Evolutionary conservation across 148 eudicot species (phyloP).

Genomic region (Vaccinium myrtillus): DNA sequence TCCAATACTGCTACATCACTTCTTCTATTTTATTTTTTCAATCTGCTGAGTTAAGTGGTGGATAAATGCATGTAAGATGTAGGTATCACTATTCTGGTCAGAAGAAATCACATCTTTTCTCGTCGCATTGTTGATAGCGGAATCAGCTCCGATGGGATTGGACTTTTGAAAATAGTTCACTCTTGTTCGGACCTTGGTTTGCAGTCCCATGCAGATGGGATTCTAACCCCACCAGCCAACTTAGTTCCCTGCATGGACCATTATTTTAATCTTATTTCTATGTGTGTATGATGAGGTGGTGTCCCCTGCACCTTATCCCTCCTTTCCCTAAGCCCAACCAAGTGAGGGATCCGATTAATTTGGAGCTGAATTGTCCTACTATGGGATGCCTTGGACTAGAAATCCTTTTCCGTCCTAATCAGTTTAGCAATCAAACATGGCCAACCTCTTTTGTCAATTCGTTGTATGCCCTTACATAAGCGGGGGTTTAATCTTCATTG

Average conservation of each 20-base stretch:
- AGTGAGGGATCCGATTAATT: background rate
- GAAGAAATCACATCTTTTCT: background rate
- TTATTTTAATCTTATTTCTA: background rate
- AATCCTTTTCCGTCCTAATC: background rate
- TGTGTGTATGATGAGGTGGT: background rate
- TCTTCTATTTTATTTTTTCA: background rate
- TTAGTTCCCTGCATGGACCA: background rate
- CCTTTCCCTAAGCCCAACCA: background rate
- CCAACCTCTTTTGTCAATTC: background rate
- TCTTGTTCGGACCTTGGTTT: background rate
- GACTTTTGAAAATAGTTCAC: background rate
- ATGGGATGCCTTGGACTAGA: background rate
- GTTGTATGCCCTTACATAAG: background rate
- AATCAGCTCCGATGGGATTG: background rate
- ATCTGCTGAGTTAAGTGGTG: background rate
- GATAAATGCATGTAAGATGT: background rate
- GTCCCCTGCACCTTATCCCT: background rate
- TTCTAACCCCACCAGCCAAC: background rate
- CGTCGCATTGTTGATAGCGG: background rate
- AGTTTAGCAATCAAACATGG: background rate
- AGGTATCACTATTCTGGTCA: background rate
- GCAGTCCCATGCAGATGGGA: background rate
- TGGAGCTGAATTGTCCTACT: background rate
- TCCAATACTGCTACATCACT: background rate
- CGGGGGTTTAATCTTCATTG: background rate